Evolutionary conservation across 331 rosid genomes (phyloP).

Genomic region (Saraca asoca): DNA sequence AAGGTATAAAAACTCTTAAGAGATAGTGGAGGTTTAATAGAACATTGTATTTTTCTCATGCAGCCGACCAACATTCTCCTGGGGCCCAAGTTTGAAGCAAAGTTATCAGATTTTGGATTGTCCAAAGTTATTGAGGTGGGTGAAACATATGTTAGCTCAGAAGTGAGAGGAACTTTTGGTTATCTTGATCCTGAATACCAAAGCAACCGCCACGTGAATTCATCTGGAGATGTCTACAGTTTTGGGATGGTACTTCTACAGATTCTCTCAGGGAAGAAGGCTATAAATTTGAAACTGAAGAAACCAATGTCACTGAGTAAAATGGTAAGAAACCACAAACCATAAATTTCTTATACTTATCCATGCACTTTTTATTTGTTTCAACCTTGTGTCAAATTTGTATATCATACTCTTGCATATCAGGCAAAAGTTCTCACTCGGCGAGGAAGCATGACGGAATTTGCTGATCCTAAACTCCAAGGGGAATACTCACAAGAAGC

Average conservation of each 20-base stretch:
- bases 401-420: conserved; percentile 24
- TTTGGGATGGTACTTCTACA: conserved; percentile 67
- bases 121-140: conserved; percentile 57
- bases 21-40: neutral
- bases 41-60: conserved; percentile 19
- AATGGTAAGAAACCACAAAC: conserved; percentile 45
- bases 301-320: conserved; percentile 57
- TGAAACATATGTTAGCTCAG: conserved; percentile 55
- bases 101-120: conserved; percentile 66
- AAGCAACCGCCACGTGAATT: conserved; percentile 52
- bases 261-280: conserved; percentile 67
- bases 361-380: neutral
- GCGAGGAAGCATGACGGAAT: conserved; percentile 43
- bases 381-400: conserved; percentile 16
- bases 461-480: conserved; percentile 59
- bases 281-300: conserved; percentile 49
- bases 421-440: conserved; percentile 52
- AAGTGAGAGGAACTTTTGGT: conserved; percentile 77
- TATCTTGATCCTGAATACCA: conserved; percentile 65
- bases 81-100: conserved; percentile 62
- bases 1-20: conserved; percentile 9
- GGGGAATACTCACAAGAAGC: conserved; percentile 59
- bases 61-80: conserved; percentile 73
- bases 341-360: neutral
- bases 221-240: conserved; percentile 65